These are phyloP conservation scores for Neurospora sp. DNA, from an alignment of 495 filamentous ascomycete species.

Conservation along the genomic window DNA sequence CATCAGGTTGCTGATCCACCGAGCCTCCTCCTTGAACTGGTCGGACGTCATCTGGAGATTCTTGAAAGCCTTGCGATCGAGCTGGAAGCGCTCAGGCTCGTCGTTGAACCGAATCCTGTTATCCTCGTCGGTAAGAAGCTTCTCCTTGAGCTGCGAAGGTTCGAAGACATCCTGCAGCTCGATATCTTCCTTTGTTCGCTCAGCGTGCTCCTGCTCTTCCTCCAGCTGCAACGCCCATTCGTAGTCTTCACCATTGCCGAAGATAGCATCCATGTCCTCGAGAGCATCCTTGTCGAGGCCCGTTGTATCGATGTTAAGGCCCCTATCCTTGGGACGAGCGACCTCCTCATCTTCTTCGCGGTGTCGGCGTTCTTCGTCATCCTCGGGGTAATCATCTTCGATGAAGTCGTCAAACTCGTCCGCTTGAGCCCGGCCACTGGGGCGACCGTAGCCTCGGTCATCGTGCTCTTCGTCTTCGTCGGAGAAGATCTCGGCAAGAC, in stretches of 20 bases:
- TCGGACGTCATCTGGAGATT: constrained; percentile 66
- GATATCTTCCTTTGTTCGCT: constrained; percentile 57
- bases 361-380: constrained; percentile 65
- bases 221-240: constrained; percentile 84
- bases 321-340: constrained; percentile 55
- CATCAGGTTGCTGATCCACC: constrained; percentile 84
- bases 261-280: constrained; percentile 90
- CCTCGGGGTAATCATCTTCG: constrained; percentile 86
- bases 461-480: constrained; percentile 87
- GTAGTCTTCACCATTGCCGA: constrained; percentile 91
- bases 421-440: constrained; percentile 43
- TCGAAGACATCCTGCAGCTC: constrained; percentile 97
- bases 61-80: constrained; percentile 79
- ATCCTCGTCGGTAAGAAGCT: constrained; percentile 90
- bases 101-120: constrained; percentile 78
- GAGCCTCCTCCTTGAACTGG: constrained; percentile 76
- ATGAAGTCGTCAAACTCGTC: constrained; percentile 98
- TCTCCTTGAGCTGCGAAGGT: constrained; percentile 84
- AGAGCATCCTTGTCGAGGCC: constrained; percentile 85
- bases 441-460: constrained; percentile 40
- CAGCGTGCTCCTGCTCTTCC: constrained; percentile 63
- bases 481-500: constrained; percentile 82
- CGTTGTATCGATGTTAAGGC: constrained; percentile 54
- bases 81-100: constrained; percentile 88
- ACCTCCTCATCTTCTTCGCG: constrained; percentile 83